Conservation (phyloP, 768 basidiomycete species). For the Ephemerocybe angulata region DNA sequence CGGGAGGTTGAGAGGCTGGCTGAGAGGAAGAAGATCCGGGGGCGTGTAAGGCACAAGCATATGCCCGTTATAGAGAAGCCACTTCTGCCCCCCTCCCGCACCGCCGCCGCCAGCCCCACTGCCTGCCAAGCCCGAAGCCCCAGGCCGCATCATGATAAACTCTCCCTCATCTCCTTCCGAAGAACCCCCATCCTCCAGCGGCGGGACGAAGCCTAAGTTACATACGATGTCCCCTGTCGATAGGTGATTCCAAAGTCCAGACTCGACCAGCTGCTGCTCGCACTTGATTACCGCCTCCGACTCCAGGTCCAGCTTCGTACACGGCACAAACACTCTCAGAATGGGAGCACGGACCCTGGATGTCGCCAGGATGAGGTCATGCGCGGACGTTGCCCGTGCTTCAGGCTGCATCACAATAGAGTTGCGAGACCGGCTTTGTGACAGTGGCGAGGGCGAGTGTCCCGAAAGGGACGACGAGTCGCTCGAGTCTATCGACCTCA, state of each 20-base stretch:
- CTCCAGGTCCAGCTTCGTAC: conserved; percentile 45
- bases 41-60: conserved; percentile 59
- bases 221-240: conserved; percentile 75
- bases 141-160: conserved; percentile 8
- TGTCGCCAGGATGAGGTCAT: conserved; percentile 60
- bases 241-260: conserved; percentile 71
- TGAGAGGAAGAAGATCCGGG: conserved; percentile 50
- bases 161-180: conserved; percentile 18
- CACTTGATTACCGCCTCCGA: conserved; percentile 49
- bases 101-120: not conserved
- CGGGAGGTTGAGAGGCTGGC: conserved; percentile 59
- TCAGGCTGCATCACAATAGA: not conserved
- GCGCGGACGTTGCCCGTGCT: conserved; percentile 37
- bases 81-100: conserved; percentile 32
- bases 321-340: conserved; percentile 72
- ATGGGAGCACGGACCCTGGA: conserved; percentile 67
- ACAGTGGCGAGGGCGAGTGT: conserved; percentile 18
- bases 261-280: conserved; percentile 63
- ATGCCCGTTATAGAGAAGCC: conserved; percentile 74
- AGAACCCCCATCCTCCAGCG: conserved; percentile 24
- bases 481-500: conserved; percentile 42
- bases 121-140: conserved; percentile 1
- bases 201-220: conserved; percentile 75
- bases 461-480: conserved; percentile 41
- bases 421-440: conserved; percentile 8